Percentiles rank a stretch among this genome's conserved stretches.
These are phyloP conservation scores for Darksidea phi DNA, from an alignment of 495 filamentous ascomycete species.

Conservation along the genomic window DNA sequence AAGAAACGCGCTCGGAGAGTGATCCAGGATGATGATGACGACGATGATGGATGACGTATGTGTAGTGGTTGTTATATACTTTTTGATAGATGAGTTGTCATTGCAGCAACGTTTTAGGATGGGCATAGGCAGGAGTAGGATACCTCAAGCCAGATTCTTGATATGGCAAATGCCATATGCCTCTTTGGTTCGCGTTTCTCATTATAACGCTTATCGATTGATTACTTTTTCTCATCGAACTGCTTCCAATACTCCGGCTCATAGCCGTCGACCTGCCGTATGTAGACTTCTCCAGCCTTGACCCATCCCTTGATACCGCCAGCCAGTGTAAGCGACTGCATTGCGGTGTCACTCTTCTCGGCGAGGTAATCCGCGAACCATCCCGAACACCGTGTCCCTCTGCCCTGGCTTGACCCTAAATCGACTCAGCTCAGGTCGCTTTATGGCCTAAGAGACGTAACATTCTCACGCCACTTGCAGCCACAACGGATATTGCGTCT, in stretches of 20 bases:
- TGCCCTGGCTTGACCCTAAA: constrained; percentile 47
- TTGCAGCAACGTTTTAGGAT: too few relatives aligned
- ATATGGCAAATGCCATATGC: too few relatives aligned
- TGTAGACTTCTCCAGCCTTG: constrained; percentile 46
- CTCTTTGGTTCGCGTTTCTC: too few relatives aligned
- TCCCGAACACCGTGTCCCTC: constrained; percentile 50
- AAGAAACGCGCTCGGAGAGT: constrained; percentile 20
- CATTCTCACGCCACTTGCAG: constrained; percentile 1
- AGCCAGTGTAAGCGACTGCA: constrained; percentile 48
- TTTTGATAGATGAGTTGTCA: too few relatives aligned
- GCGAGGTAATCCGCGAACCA: constrained; percentile 51
- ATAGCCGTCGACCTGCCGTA: constrained; percentile 49
- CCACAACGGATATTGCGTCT: neutral
- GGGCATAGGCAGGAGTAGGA: too few relatives aligned
- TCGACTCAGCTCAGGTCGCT: constrained; percentile 9
- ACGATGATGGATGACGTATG: constrained; percentile 6
- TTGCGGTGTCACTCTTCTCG: constrained; percentile 39
- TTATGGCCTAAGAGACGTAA: neutral
- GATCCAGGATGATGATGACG: constrained; percentile 20
- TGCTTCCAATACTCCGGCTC: constrained; percentile 50
- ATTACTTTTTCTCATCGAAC: constrained; percentile 31
- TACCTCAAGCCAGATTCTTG: too few relatives aligned
- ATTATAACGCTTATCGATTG: too few relatives aligned
- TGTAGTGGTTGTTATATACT: too few relatives aligned
- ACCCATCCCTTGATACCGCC: constrained; percentile 55